Evolutionary conservation across 225 moss, liverwort and hornwort species (phyloP).

Genomic region (Thuidium tamariscinum): DNA sequence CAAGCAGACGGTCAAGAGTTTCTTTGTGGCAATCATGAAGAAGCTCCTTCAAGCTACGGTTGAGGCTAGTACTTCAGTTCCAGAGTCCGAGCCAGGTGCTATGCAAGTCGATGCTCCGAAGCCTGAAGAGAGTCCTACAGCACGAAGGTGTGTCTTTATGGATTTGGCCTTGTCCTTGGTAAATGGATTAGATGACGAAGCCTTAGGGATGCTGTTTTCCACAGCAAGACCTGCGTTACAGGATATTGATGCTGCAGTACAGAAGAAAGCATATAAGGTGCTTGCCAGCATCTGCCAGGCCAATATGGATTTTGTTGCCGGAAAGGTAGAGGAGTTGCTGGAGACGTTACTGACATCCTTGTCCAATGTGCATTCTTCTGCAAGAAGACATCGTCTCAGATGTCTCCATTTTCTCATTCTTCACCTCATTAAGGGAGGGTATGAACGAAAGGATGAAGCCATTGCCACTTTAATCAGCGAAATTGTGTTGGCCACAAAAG

Average conservation of each 20-base stretch:
- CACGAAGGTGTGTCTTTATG: slow-evolving; percentile 90
- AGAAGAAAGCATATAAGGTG: slow-evolving; percentile 97
- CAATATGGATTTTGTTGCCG: slow-evolving; percentile 64
- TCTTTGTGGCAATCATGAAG: slow-evolving; percentile 89
- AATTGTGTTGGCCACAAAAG: slow-evolving; percentile 93
- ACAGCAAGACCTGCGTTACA: slow-evolving; percentile 75
- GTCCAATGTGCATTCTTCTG: slow-evolving; percentile 81
- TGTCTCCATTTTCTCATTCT: slow-evolving; percentile 78
- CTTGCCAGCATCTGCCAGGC: slow-evolving; percentile 77
- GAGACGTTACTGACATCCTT: slow-evolving; percentile 54
- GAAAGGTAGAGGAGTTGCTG: slow-evolving; percentile 69
- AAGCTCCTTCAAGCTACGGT: slow-evolving; percentile 86
- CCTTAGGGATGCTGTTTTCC: slow-evolving; percentile 73
- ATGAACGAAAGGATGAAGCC: slow-evolving; percentile 75
- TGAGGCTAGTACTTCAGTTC: slow-evolving; percentile 47
- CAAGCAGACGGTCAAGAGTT: slow-evolving; percentile 69
- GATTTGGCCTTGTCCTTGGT: slow-evolving; percentile 88
- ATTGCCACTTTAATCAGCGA: slow-evolving; percentile 84
- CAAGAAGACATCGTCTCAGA: slow-evolving; percentile 74
- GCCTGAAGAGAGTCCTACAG: slow-evolving; percentile 63
- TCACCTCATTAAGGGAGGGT: slow-evolving; percentile 66
- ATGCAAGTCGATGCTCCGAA: slow-evolving; percentile 82
- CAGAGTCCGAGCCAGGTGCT: slow-evolving; percentile 31
- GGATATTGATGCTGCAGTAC: slow-evolving; percentile 81
- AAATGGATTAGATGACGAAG: slow-evolving; percentile 83